phyloP scores from a whole-genome alignment of 768 basidiomycete species.

The Serendipita sp. region DNA sequence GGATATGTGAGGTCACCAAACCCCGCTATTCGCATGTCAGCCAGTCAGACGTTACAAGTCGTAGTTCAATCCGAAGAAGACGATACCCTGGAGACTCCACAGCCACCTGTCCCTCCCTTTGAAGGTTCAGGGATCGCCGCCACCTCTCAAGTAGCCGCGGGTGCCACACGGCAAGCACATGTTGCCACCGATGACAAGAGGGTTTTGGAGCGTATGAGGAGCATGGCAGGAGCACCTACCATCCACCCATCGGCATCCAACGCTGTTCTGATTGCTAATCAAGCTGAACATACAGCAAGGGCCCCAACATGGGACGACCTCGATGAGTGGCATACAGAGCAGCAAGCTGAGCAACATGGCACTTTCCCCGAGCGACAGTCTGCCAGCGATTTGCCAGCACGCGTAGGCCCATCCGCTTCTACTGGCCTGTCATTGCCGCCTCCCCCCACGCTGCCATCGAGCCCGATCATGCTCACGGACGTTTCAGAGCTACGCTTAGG shows the following conservation, averaged over 20 bases:
- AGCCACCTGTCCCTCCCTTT: background rate
- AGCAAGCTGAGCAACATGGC: background rate
- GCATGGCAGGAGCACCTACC: background rate
- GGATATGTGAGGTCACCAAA: background rate
- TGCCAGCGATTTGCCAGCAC: background rate
- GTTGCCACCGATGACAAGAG: slow-evolving; percentile 2
- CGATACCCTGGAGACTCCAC: background rate
- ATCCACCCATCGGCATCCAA: background rate
- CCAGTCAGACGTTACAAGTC: background rate
- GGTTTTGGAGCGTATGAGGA: background rate
- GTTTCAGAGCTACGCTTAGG: background rate
- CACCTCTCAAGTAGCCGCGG: background rate
- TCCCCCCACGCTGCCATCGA: background rate
- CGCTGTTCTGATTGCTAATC: background rate
- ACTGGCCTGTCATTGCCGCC: background rate
- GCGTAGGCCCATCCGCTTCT: background rate
- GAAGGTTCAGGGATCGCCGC: background rate
- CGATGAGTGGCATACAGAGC: background rate
- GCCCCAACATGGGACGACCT: background rate
- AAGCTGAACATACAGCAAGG: background rate
- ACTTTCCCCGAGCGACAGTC: background rate
- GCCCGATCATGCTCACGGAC: background rate
- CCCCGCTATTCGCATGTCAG: background rate
- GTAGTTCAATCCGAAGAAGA: background rate
- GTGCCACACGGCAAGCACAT: slow-evolving; percentile 2